Base-by-base conservation (phyloP, 129 eudicot genomes). In the Sambucus nigra region DNA sequence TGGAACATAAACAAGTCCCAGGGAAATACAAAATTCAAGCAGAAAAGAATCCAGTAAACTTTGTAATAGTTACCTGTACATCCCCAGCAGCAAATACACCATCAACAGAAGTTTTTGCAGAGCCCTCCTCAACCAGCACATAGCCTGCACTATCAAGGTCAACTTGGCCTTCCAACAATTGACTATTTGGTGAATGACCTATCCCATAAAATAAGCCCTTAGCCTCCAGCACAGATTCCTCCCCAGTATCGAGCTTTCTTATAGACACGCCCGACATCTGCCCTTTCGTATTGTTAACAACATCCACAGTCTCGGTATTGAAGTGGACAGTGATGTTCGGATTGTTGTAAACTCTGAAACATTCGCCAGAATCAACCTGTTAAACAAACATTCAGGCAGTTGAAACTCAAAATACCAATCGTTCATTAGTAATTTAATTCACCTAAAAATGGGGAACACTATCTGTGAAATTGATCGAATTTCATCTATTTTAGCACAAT, bases 331-430 rank as follows among this genome's bases (percentile, higher is more conserved):
- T 86, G 86, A 91, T 66, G 47, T 91, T 91, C 55, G 98, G 98
- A 73, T 79, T 91, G 82, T 91, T 82, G 77, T 66, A 55, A 68
- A 91, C 98, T 91, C 98, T 91, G 98, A 91, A 91, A 91, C 95
- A 85, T 91, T 84, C 98, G 95, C 98, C 94, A 91, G 93, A 91
- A 91, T 72, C 89, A 91, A 91, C 98, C 98, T 91, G 98, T 91
- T 91, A 91, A 91, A 79, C 88, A 91, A 82, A 89, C 86, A 84
- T 79, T 66, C 92, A 81, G 67, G 92, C 67, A 84, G 95, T 84
- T 78, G 88, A 81, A 84, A 76, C 82, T 80, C 65, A 75, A 75
- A 75, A 70, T 62, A 72, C 53, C 45, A 46, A 69, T 38, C 51
- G 51, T 39, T 74, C 52, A 67, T 73, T 69, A 59, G 67, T 47